Percentiles rank a stretch among this genome's conserved stretches.
Evolutionary conservation across 805 yeast species (phyloP).

Genomic region (Yamadazyma kitorensis): DNA sequence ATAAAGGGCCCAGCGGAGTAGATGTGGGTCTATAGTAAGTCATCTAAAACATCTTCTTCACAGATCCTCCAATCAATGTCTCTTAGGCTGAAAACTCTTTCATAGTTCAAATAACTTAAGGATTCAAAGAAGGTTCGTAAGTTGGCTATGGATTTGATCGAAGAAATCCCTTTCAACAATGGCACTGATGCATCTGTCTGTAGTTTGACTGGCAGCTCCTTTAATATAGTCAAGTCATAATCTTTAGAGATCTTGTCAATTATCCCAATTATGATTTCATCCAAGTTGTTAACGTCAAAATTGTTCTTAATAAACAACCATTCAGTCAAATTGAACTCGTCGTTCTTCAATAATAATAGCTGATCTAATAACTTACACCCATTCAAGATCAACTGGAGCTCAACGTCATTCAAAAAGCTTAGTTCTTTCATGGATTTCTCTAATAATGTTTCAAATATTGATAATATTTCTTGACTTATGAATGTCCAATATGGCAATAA

Average conservation of each 20-base stretch:
- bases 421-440: constrained; percentile 22
- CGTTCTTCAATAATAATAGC: constrained; percentile 61
- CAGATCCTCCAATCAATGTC: constrained; percentile 39
- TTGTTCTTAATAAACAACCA: constrained; percentile 84
- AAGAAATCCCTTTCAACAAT: constrained; percentile 41
- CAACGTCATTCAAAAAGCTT: constrained; percentile 29
- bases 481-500: constrained; percentile 68
- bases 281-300: constrained; percentile 48
- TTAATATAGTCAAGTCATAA: constrained; percentile 27
- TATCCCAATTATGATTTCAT: constrained; percentile 27
- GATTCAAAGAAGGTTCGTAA: constrained; percentile 65
- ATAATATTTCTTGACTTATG: constrained; percentile 59
- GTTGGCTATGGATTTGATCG: constrained; percentile 40
- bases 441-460: constrained; percentile 32
- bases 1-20: too few species aligned
- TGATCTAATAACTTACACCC: constrained; percentile 81
- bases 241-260: constrained; percentile 46
- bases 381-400: constrained; percentile 44
- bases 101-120: constrained; percentile 62
- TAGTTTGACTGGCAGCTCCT: constrained; percentile 38
- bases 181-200: constrained; percentile 37
- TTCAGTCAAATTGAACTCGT: constrained; percentile 73
- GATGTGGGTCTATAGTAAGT: constrained; percentile 42
- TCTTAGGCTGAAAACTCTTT: constrained; percentile 55
- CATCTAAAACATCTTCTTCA: constrained; percentile 55